Evolutionary conservation across 768 basidiomycete species (phyloP), one percentile per base, ranked within the genome.

Genomic region (Agrocybe pediades): DNA sequence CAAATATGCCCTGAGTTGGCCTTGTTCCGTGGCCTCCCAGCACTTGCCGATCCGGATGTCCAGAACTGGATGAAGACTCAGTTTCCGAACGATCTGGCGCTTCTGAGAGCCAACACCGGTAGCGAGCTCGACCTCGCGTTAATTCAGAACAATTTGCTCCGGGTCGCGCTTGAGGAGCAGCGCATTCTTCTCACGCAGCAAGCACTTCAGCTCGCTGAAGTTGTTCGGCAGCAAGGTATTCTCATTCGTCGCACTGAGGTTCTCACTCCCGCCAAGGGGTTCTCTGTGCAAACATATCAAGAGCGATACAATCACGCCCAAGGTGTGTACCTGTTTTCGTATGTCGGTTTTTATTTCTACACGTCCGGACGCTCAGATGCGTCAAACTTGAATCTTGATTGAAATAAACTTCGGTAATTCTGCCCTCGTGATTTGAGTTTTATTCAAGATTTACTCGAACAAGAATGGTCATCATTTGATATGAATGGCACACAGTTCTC

Each of bases 1-100:
- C 60, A 67, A 27, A 43, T 43, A 1, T 51, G 56, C n/a, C 65
- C 67, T 0, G 44, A 62, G 1, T 69, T 65, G 5, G 57, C 62
- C 1, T 40, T 69, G 2, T 69, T 71, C 47, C 51, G 54, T 16
- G n/a, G n/a, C n/a, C 63, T 71, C 0, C 68, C 67, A 1, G 70
- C 65, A 0, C 51, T 69, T 16, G 44, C 48, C 0, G 42, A 67
- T 47, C n/a, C n/a, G 0, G 65, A 68, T 40, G 63, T 71, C 11
- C 49, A 48, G 9, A 58, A 62, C 27, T 70, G 65, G 65, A 68
- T 68, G 67, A 56, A 42, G 40, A 51, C 39, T 6, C 55, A 44
- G 0, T 71, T 62, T 51, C 61, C 45, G 6, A 24, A 46, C 4
- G 57, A 64, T 29, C 65, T 69, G 2, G 36, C 62, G 2, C 26